Base-by-base conservation (phyloP, 441 rosid genomes). In the Brassica balearica region DNA sequence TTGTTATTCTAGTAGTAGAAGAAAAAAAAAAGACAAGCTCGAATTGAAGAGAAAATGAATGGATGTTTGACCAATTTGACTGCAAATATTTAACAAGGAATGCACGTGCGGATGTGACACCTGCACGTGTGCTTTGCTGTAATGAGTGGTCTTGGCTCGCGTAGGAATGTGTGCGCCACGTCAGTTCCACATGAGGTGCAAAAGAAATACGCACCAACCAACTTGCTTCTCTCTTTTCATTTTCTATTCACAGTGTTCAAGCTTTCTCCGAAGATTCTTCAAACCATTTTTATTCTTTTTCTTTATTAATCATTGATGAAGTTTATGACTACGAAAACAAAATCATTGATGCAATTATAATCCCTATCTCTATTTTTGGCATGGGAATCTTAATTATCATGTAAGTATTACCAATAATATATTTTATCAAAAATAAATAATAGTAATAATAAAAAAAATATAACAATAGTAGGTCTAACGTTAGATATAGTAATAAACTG, bases 41-140 rank as follows among this genome's bases (percentile, higher is more conserved):
- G n/a, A 15, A 34, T 15, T 10, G 7, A 34, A 66, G 17, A 10
- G 38, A 74, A 56, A 43, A 27, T 14, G 29, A 55, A 43, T 6
- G 58, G 58, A 69, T 71, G 60, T 77, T 77, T 71, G 76, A 77
- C 72, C 72, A 36, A 2, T 10, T 77, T 71, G 77, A 71, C 81
- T 64, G 27, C 2, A 25, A 15, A 34, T 46, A 69, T 69, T 41
- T 11, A 27, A 51, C 6, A 6, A 14, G 1, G 8, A 77, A 64
- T 77, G 77, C 73, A 78, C 81, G 81, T 78, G 77, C 34, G 68
- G 73, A 19, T 43, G 68, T 58, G 36, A 43, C 29, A 72, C 55
- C 70, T 75, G 27, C 66, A 62, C 66, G 81, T 72, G 81, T 78
- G 73, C 81, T 72, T 41, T 17, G 81, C 77, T 77, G 81, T 72